A percentile compares a stretch with the other conserved stretches of the same genome.
These are phyloP conservation scores for Dentipellis sp. DNA, from an alignment of 768 basidiomycete genomes.

Conservation along the genomic window DNA sequence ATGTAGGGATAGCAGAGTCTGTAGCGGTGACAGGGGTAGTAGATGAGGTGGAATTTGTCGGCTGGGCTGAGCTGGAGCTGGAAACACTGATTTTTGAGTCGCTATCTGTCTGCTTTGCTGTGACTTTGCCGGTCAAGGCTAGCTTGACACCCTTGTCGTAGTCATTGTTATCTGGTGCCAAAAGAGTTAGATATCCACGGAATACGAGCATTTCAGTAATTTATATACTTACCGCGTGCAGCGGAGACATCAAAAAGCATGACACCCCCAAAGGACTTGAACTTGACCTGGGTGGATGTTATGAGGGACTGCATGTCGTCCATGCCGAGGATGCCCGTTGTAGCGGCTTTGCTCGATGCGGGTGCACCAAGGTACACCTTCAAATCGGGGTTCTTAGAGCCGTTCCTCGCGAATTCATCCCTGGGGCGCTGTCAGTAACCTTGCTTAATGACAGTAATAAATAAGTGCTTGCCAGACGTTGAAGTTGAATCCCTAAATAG, in stretches of 20 bases:
- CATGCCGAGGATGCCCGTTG: constrained; percentile 28
- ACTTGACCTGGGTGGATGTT: constrained; percentile 25
- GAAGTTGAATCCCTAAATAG: not conserved
- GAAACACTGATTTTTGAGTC: too few relatives aligned
- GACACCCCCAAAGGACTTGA: constrained; percentile 33
- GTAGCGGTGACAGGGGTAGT: not conserved
- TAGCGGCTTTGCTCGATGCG: constrained; percentile 32
- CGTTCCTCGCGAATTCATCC: constrained; percentile 30
- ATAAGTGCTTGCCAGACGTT: constrained; percentile 14
- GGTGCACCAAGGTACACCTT: constrained; percentile 39
- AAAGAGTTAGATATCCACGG: not conserved
- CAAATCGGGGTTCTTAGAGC: constrained; percentile 32
- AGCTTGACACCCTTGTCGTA: not conserved
- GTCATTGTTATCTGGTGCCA: not conserved
- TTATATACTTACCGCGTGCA: constrained; percentile 28
- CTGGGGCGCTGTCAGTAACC: too few relatives aligned
- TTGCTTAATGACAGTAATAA: too few relatives aligned
- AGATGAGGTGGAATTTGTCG: not conserved
- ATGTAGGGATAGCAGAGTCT: not conserved
- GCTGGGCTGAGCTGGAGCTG: too few relatives aligned
- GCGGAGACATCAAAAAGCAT: constrained; percentile 41
- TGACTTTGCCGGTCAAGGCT: not conserved
- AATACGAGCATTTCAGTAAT: not conserved
- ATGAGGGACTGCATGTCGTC: constrained; percentile 25
- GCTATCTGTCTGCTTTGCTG: too few relatives aligned